Evolutionary conservation across 2,329 filamentous ascomycete genomes (phyloP).

Genomic region (Pseudomassariella vexata): DNA sequence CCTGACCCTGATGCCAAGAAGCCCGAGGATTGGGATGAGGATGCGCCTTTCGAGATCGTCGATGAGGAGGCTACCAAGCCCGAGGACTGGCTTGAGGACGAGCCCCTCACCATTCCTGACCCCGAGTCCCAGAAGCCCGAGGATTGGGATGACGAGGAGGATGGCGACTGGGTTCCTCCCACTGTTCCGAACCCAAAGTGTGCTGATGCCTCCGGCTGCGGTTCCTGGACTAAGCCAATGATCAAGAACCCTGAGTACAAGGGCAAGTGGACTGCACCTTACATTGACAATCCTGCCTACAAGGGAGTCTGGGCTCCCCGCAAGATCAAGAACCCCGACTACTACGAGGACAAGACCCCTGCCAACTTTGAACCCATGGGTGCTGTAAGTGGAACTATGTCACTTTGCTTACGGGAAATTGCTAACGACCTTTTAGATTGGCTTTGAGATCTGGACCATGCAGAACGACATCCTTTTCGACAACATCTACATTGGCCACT

Average conservation of each 20-base stretch:
- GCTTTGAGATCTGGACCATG: conserved; percentile 99
- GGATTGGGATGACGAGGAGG: conserved; percentile 99
- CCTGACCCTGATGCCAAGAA: conserved; percentile 89
- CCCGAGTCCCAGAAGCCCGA: conserved; percentile 96
- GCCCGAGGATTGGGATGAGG: conserved; percentile 98
- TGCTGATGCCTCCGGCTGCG: conserved; percentile 86
- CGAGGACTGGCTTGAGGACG: conserved; percentile 92
- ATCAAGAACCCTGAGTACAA: conserved; percentile 96
- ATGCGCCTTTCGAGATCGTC: conserved; percentile 91
- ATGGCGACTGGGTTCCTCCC: conserved; percentile 92
- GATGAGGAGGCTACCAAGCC: conserved; percentile 89
- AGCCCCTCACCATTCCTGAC: conserved; percentile 77
- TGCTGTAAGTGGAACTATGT: conserved; percentile 59
- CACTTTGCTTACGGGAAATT: not conserved
- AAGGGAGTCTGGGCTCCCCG: conserved; percentile 92
- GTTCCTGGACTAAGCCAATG: conserved; percentile 84
- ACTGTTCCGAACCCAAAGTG: conserved; percentile 95
- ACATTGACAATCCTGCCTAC: conserved; percentile 96
- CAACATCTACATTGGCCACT: conserved; percentile 99
- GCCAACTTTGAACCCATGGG: conserved; percentile 98
- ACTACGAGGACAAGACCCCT: conserved; percentile 94
- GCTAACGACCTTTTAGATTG: conserved; percentile 56
- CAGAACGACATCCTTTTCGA: conserved; percentile 97
- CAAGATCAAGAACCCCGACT: conserved; percentile 96
- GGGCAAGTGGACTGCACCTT: conserved; percentile 93